Evolutionary conservation across 2,329 filamentous ascomycete genomes (phyloP).

Genomic region (Didymosphaeria variabile): DNA sequence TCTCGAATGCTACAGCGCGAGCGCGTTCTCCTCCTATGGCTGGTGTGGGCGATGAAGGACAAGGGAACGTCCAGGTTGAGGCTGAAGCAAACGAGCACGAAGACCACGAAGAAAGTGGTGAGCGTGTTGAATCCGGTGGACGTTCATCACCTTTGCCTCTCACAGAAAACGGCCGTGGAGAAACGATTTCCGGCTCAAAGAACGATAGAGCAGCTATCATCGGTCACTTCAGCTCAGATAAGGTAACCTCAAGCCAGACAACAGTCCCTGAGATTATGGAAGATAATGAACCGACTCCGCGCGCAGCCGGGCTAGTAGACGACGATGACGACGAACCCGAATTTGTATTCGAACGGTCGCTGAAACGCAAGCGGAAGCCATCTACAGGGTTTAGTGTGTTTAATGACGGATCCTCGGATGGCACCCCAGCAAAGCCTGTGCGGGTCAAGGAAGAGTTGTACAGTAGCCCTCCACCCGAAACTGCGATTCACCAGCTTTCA

Average conservation of each 20-base stretch:
- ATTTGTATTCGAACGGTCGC: constrained; percentile 52
- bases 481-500: constrained; percentile 25
- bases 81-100: background rate
- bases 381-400: constrained; percentile 28
- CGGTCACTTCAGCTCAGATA: constrained; percentile 18
- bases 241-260: constrained; percentile 55
- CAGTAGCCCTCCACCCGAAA: constrained; percentile 44
- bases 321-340: constrained; percentile 53
- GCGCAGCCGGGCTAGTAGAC: constrained; percentile 22
- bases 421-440: constrained; percentile 42
- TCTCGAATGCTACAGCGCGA: constrained; percentile 5
- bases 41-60: background rate
- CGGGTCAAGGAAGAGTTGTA: constrained; percentile 52
- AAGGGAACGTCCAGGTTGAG: background rate
- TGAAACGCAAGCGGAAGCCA: constrained; percentile 54
- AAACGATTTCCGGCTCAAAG: background rate
- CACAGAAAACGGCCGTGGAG: background rate
- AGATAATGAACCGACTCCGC: constrained; percentile 14
- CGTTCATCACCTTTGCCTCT: background rate
- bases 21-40: background rate
- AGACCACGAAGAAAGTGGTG: background rate
- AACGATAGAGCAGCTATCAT: constrained; percentile 8
- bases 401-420: constrained; percentile 34
- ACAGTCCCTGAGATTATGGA: constrained; percentile 49
- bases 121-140: background rate